Percentiles rank a stretch among this genome's conserved stretches.
phyloP scores from a whole-genome alignment of 2,329 filamentous ascomycete genomes.

The Penicillium expansum region DNA sequence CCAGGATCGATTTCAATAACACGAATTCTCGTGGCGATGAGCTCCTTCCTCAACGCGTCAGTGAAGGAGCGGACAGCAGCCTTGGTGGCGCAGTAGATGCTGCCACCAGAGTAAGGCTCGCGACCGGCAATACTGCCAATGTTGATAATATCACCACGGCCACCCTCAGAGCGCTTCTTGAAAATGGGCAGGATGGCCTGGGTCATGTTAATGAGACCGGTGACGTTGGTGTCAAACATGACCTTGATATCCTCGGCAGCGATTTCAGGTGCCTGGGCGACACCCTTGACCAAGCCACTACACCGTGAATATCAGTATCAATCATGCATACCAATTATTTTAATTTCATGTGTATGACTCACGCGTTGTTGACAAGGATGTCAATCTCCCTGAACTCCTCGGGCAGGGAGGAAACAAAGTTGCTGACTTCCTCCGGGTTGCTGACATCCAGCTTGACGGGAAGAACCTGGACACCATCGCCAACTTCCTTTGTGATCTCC shows the following conservation, averaged over 20 bases:
- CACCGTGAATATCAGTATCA: constrained; percentile 8
- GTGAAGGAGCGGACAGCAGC: constrained; percentile 83
- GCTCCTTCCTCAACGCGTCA: constrained; percentile 76
- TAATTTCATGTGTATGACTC: constrained; percentile 68
- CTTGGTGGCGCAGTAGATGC: constrained; percentile 92
- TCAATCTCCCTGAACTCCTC: constrained; percentile 81
- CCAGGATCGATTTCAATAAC: constrained; percentile 89
- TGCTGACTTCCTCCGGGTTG: constrained; percentile 68
- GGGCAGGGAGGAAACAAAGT: constrained; percentile 71
- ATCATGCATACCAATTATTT: background rate
- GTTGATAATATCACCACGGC: constrained; percentile 91
- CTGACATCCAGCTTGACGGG: constrained; percentile 85
- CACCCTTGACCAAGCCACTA: constrained; percentile 83
- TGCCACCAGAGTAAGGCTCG: constrained; percentile 78
- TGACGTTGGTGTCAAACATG: constrained; percentile 94
- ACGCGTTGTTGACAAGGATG: constrained; percentile 95
- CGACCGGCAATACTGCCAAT: constrained; percentile 89
- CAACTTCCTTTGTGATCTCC: constrained; percentile 73
- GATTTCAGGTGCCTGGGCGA: constrained; percentile 83
- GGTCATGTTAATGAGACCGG: constrained; percentile 92
- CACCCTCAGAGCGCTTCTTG: constrained; percentile 66
- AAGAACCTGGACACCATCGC: constrained; percentile 75
- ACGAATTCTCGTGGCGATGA: constrained; percentile 75
- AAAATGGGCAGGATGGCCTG: constrained; percentile 84
- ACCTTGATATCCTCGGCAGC: constrained; percentile 73